Evolutionary conservation across 768 basidiomycete species (phyloP).

Genomic region (Agrocybe praecox): DNA sequence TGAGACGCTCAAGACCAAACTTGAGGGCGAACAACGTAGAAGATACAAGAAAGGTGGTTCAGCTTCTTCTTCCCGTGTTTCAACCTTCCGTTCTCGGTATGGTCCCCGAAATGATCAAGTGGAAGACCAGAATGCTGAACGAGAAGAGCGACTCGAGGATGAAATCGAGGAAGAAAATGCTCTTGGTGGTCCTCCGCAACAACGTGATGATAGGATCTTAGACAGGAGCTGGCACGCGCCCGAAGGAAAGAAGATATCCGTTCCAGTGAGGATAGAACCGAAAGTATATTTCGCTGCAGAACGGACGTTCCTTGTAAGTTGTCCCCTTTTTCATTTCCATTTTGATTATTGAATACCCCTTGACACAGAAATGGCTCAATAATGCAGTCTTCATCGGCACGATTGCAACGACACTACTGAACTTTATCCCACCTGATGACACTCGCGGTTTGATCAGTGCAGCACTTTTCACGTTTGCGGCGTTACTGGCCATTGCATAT

Average conservation of each 20-base stretch:
- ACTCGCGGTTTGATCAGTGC: conserved; percentile 84
- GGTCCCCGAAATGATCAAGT: conserved; percentile 17
- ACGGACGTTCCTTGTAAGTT: conserved; percentile 86
- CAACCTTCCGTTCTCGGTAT: conserved; percentile 1
- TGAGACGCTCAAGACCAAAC: conserved; percentile 73
- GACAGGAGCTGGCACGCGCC: conserved; percentile 78
- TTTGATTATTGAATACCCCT: conserved; percentile 2
- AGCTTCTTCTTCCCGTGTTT: conserved; percentile 6
- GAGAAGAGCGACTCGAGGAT: conserved; percentile 33
- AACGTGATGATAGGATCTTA: conserved; percentile 54
- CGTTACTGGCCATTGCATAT: conserved; percentile 87
- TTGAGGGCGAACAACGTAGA: conserved; percentile 42
- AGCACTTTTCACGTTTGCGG: conserved; percentile 85
- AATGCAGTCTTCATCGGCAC: conserved; percentile 86
- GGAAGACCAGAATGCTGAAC: conserved; percentile 18
- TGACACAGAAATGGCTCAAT: conserved; percentile 81
- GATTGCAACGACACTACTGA: conserved; percentile 88
- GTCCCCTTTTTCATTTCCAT: conserved; percentile 15
- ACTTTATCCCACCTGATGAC: conserved; percentile 78
- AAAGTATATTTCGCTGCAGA: conserved; percentile 98
- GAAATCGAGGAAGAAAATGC: conserved; percentile 45
- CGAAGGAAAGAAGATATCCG: conserved; percentile 84
- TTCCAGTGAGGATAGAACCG: conserved; percentile 96
- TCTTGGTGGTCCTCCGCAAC: conserved; percentile 24
- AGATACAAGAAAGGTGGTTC: conserved; percentile 22